Conservation (phyloP, 2,329 filamentous ascomycete genomes). For the Metarhizium robertsii region DNA sequence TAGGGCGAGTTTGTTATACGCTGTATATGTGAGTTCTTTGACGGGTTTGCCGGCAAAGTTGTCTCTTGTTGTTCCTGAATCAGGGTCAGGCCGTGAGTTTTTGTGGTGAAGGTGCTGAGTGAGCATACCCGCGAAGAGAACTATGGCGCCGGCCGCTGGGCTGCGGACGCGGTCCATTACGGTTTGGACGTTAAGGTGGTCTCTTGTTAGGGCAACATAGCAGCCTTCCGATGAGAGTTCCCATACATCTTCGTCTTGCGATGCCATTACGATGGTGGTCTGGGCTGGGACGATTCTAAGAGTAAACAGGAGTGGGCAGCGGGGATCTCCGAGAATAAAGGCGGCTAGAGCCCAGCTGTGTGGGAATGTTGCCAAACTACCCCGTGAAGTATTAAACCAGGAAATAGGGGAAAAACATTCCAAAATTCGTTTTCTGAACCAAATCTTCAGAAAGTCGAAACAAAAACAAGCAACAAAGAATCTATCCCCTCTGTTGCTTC, state of each 20-base stretch:
- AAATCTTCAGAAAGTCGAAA: too few relatives aligned
- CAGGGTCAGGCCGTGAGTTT: not conserved
- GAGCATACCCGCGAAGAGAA: slow-evolving; percentile 60
- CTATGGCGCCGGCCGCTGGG: slow-evolving; percentile 65
- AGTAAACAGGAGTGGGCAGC: not conserved
- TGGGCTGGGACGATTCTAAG: not conserved
- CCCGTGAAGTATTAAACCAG: not conserved
- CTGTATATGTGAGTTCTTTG: slow-evolving; percentile 63
- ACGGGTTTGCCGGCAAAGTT: slow-evolving; percentile 64
- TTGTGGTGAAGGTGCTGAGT: slow-evolving; percentile 1
- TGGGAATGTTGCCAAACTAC: not conserved
- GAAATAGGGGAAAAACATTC: too few relatives aligned
- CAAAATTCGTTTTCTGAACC: too few relatives aligned
- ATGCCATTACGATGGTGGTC: slow-evolving; percentile 6
- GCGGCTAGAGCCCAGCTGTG: too few relatives aligned
- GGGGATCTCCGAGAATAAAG: not conserved
- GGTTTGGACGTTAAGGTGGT: slow-evolving; percentile 45
- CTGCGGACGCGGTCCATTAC: slow-evolving; percentile 61
- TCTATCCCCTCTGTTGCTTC: too few relatives aligned
- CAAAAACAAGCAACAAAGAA: too few relatives aligned
- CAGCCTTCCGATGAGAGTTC: slow-evolving; percentile 41
- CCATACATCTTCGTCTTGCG: slow-evolving; percentile 16
- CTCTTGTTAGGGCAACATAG: slow-evolving; percentile 60
- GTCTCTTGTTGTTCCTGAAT: slow-evolving; percentile 64
- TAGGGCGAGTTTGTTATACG: slow-evolving; percentile 63